A percentile compares a stretch with the other conserved stretches of the same genome.
Evolutionary conservation across 345 rosid genomes (phyloP).

Genomic region (Limnanthes douglasii): DNA sequence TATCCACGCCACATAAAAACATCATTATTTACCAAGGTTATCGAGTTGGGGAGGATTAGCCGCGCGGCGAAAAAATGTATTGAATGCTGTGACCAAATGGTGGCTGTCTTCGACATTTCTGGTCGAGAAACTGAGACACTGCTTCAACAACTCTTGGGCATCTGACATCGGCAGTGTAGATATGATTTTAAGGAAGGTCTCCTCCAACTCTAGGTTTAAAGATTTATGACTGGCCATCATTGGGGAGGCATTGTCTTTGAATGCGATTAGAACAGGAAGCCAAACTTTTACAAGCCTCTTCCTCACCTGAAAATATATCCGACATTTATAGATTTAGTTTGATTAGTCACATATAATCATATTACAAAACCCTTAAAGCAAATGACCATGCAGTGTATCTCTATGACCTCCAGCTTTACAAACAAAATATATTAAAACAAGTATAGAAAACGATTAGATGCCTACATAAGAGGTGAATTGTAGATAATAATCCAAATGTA

Average conservation of each 20-base stretch:
- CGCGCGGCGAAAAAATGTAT: conserved; percentile 63
- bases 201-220: conserved; percentile 43
- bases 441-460: not conserved
- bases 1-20: too few species aligned
- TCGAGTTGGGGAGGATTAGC: conserved; percentile 14
- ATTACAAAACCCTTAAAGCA: not conserved
- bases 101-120: conserved; percentile 53
- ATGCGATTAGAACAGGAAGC: conserved; percentile 60
- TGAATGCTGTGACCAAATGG: conserved; percentile 45
- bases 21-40: not conserved
- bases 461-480: not conserved
- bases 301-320: conserved; percentile 34
- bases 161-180: conserved; percentile 53
- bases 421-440: too few species aligned
- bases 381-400: not conserved
- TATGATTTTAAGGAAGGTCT: conserved; percentile 46
- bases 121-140: conserved; percentile 52
- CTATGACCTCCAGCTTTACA: not conserved
- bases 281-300: conserved; percentile 49
- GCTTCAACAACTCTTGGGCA: conserved; percentile 33
- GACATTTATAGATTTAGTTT: not conserved
- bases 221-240: conserved; percentile 27
- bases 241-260: conserved; percentile 33
- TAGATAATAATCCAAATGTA: not conserved
- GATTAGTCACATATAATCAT: not conserved